Evolutionary conservation across 768 basidiomycete genomes (phyloP), one percentile per base, ranked within the genome.

Genomic region (Kwoniella dejecticola): DNA sequence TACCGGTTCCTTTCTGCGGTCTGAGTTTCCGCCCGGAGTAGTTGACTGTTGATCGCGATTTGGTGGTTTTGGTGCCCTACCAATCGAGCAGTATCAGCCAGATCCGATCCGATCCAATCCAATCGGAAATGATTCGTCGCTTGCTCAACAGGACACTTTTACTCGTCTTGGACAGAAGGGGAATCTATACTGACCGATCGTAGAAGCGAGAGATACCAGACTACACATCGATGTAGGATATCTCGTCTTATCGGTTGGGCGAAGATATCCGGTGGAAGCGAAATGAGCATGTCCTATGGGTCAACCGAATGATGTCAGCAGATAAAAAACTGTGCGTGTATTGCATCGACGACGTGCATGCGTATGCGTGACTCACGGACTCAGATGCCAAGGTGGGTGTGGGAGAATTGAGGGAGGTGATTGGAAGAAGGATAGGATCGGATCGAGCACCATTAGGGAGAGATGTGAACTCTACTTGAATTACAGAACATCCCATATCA

Each of bases 1-100:
- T 83, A 62, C 96, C 95, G 15, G 86, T 84, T 8, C 95, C 95
- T 79, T 99, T 99, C 78, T 99, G 96, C 5, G 83, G 87, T 38
- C 88, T 85, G 60, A 98, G 85, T 81, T 99, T 99, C 71, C 83
- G 82, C 8, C 91, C 91, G 1, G 92, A 95, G 38, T 90, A 92
- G 54, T 85, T 83, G 12, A 98, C 92, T 79, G 97, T 91, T 23
- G 85, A 86, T 57, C 96, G 88, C 30, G 89, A 91, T 80, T 96
- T 97, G 17, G 92, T 96, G 64, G 83, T 88, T 23, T 91, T 92
- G 12, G 89, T 88, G 27, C 95, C 95, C 81, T 74, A 50, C 17
- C 15, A 15, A 7, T 36, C 33, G 33, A n/a, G n/a, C n/a, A n/a
- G 42, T 17, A 23, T 44, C n/a, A 40, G 30, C 23, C 17, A 24